Evolutionary conservation across 306 rosid species (phyloP).

Genomic region (Fagus sylvatica): DNA sequence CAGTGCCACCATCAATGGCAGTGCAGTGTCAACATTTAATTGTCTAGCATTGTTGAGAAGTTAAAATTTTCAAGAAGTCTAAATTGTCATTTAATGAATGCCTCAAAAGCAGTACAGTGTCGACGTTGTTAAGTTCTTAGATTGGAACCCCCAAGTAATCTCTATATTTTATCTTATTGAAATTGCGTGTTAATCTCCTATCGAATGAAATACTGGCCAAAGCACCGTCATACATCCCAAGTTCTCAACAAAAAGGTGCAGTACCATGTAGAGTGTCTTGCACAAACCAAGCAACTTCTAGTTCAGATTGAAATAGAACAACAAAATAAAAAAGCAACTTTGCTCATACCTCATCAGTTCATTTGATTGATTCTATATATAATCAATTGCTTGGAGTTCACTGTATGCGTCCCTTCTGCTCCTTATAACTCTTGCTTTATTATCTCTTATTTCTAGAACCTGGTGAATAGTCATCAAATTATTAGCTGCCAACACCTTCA

Average conservation of each 20-base stretch:
- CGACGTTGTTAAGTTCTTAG: neutral
- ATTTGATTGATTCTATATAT: slow-evolving; percentile 35
- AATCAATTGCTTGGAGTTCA: slow-evolving; percentile 61
- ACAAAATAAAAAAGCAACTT: slow-evolving; percentile 8
- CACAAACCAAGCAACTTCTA: slow-evolving; percentile 7
- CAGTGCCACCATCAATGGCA: neutral
- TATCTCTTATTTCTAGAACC: slow-evolving; percentile 79
- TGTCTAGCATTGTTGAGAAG: neutral
- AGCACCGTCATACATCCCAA: neutral
- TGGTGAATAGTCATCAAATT: slow-evolving; percentile 31
- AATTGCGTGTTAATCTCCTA: neutral
- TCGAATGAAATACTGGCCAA: neutral
- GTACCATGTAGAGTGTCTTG: slow-evolving; percentile 1
- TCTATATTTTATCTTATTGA: neutral
- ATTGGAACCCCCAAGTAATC: neutral
- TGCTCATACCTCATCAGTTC: slow-evolving; percentile 38
- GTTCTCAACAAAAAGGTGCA: slow-evolving; percentile 12
- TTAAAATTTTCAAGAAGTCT: neutral
- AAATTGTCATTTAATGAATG: neutral
- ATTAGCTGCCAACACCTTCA: slow-evolving; percentile 16
- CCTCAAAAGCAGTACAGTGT: neutral
- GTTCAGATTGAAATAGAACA: slow-evolving; percentile 11
- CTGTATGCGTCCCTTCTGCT: slow-evolving; percentile 52
- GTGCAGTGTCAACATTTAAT: neutral
- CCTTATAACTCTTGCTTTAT: slow-evolving; percentile 70